Percentiles rank a stretch among this genome's conserved stretches.
Conservation (phyloP, 176 grass and related monocot genomes). For the Avena insularis region DNA sequence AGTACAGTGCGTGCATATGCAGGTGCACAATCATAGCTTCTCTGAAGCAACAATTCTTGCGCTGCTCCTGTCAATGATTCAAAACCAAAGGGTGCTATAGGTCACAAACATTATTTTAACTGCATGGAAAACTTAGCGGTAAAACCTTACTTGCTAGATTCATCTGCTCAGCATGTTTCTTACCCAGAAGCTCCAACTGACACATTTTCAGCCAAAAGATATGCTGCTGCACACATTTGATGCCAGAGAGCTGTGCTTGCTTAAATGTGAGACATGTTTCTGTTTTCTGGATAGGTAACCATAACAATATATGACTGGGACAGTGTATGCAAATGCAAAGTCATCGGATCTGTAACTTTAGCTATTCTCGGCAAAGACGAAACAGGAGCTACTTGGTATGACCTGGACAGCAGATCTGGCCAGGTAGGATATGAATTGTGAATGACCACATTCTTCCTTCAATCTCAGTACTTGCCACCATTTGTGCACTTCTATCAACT, state of each 20-base stretch:
- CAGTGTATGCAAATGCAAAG: constrained; percentile 75
- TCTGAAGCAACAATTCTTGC: neutral
- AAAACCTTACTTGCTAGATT: neutral
- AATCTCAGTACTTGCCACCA: neutral
- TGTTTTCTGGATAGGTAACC: constrained; percentile 48
- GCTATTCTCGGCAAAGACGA: constrained; percentile 64
- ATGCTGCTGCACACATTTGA: neutral
- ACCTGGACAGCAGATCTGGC: constrained; percentile 81
- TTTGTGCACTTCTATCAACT: constrained; percentile 12
- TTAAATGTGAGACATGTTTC: neutral
- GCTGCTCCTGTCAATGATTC: constrained; percentile 36
- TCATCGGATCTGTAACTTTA: constrained; percentile 78
- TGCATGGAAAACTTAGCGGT: neutral
- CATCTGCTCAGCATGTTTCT: neutral
- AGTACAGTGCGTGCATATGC: constrained; percentile 24
- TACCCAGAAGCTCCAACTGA: neutral
- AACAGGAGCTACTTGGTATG: constrained; percentile 75
- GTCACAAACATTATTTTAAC: neutral
- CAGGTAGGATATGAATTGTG: constrained; percentile 52
- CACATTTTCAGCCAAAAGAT: neutral
- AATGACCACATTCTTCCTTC: neutral
- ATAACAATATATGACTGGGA: constrained; percentile 96
- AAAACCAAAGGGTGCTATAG: constrained; percentile 26
- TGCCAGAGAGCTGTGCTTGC: constrained; percentile 4
- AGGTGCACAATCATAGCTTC: constrained; percentile 36